Evolutionary conservation across 169 alveolate genomes (phyloP).

Genomic region (Eimeria maxima): DNA sequence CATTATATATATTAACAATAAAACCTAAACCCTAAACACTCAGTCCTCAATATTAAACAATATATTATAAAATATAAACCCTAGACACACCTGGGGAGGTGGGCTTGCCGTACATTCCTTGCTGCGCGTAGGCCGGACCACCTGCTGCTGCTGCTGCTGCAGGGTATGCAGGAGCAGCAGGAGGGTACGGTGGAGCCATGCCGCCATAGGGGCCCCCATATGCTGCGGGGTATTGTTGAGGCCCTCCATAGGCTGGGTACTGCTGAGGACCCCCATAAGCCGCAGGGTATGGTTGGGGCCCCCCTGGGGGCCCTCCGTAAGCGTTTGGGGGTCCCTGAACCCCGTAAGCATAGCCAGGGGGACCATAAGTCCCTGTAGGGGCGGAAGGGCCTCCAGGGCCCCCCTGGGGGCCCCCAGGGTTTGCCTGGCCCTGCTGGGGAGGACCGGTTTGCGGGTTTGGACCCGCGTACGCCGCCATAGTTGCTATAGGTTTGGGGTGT

Average conservation of each 20-base stretch:
- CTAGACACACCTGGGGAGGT: not conserved
- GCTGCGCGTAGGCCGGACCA: not conserved
- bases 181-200: conserved; percentile 16
- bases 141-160: conserved; percentile 18
- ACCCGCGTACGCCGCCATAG: not conserved
- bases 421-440: not conserved
- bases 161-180: conserved; percentile 17
- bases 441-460: not conserved
- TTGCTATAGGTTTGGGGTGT: not conserved
- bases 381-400: not conserved
- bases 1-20: not conserved
- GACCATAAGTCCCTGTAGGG: not conserved
- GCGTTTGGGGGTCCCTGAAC: not conserved
- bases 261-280: not conserved
- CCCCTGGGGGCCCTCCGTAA: not conserved
- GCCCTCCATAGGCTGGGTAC: not conserved
- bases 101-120: conserved; percentile 9
- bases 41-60: no score
- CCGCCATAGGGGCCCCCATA: conserved; percentile 40
- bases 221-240: not conserved
- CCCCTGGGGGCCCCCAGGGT: not conserved
- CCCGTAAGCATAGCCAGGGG: not conserved
- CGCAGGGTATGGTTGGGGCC: not conserved
- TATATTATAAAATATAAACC: not conserved
- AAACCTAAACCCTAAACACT: conserved; percentile 24